These are phyloP conservation scores for Podospora pseudopauciseta DNA, from an alignment of 495 filamentous ascomycete species.

Conservation along the genomic window DNA sequence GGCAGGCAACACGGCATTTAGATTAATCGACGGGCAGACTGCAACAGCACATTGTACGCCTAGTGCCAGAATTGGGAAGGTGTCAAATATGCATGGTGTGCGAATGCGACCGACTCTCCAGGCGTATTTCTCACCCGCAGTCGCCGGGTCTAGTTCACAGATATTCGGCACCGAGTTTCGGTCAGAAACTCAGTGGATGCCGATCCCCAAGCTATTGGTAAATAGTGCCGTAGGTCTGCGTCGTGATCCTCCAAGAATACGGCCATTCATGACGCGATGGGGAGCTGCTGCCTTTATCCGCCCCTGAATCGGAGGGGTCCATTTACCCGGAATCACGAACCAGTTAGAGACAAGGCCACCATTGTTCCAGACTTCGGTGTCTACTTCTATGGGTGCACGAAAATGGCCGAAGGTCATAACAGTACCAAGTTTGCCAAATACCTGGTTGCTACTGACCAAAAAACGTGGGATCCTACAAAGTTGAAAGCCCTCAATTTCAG, in stretches of 20 bases:
- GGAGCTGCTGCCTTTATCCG: conserved; percentile 1
- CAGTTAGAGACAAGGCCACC: not conserved
- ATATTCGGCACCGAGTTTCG: conserved; percentile 5
- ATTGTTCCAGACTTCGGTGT: not conserved
- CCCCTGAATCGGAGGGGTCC: not conserved
- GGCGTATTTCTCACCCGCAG: not conserved
- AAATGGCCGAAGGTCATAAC: not conserved
- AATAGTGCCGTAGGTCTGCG: not conserved
- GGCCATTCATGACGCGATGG: not conserved
- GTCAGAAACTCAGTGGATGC: not conserved
- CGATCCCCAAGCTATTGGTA: conserved; percentile 12
- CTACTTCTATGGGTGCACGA: not conserved
- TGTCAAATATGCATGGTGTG: conserved; percentile 6
- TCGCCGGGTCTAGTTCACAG: not conserved
- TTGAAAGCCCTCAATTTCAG: not conserved
- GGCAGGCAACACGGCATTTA: conserved; percentile 1
- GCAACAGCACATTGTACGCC: not conserved
- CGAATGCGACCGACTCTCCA: not conserved
- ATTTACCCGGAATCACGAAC: conserved; percentile 5
- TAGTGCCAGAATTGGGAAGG: conserved; percentile 7
- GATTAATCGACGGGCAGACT: conserved; percentile 5
- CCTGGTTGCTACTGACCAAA: not conserved
- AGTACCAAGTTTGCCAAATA: not conserved
- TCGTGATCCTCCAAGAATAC: not conserved
- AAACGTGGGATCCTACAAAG: not conserved